Percentiles rank a stretch among this genome's conserved stretches.
phyloP scores from a whole-genome alignment of 1,284 basidiomycete species.

The Papiliotrema flavescens region DNA sequence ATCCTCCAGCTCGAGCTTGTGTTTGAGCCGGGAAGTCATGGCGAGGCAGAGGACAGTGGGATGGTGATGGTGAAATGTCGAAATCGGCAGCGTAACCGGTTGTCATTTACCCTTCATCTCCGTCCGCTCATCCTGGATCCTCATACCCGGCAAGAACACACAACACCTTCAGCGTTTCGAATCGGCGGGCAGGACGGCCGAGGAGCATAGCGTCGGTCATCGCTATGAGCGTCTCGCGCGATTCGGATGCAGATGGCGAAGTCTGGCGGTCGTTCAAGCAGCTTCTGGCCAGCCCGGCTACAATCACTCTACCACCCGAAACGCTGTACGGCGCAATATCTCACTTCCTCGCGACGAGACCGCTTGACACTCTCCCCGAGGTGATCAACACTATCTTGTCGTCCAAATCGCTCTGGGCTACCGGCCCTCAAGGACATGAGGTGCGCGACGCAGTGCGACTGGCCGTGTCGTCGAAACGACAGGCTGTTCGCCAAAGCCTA shows the following conservation, averaged over 20 bases:
- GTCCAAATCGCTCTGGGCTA: constrained; percentile 25
- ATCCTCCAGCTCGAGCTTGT: constrained; percentile 72
- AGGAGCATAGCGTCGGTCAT: too few species aligned
- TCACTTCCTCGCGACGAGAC: constrained; percentile 34
- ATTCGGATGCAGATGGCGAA: neutral
- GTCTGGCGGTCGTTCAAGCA: neutral
- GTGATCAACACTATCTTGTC: constrained; percentile 18
- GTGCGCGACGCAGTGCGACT: constrained; percentile 15
- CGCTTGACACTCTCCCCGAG: constrained; percentile 9
- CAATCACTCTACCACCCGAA: constrained; percentile 20
- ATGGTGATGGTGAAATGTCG: neutral
- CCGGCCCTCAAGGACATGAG: neutral
- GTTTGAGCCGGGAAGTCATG: constrained; percentile 55
- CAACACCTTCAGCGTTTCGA: too few species aligned
- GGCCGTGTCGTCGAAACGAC: constrained; percentile 9
- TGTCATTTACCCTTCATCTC: too few species aligned
- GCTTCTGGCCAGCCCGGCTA: neutral
- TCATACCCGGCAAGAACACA: too few species aligned
- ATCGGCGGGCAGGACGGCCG: too few species aligned
- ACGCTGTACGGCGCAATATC: constrained; percentile 36
- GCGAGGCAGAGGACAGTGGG: constrained; percentile 10
- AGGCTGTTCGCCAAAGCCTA: constrained; percentile 5
- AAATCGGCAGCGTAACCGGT: too few species aligned
- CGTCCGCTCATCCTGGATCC: too few species aligned
- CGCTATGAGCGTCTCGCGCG: neutral